Base-by-base conservation (phyloP, 2,329 filamentous ascomycete species). In the Colletotrichum tabaci region DNA sequence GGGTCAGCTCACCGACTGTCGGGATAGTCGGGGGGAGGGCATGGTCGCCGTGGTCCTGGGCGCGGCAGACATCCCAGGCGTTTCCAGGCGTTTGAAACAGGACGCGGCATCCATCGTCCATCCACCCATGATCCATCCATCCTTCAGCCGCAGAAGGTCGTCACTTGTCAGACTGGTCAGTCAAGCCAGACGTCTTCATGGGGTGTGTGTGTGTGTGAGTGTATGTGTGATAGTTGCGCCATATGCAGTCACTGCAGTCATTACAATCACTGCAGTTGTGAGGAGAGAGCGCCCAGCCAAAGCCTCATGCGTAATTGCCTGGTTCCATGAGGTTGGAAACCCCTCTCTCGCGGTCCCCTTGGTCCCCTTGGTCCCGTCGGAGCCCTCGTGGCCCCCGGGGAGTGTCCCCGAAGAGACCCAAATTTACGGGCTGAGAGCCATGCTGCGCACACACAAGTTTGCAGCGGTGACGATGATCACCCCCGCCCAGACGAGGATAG, bases 381-480 rank as follows among this genome's bases (percentile, higher is more conserved):
- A 26, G 26, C 30, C 4, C 12, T 38, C 40, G 26, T 49, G 57
- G 21, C 16, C 18, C 35, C 23, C 42, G 10, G 10, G 16, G 38
- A 35, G 38, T 40, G 47, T 21, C 18, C 46, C n/a, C n/a, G 30
- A 46, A 50, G 26, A 30, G 16, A n/a, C 46, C 26, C 18, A 30
- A 35, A 30, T 18, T 30, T 18, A 6, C n/a, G 18, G 42, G 10
- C 61, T 15, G 35, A 30, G 8, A 53, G 38, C 47, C 38, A 38
- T 42, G 49, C 38, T 30, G 47, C n/a, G 15, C 10, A 10, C 30
- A 38, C 26, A 21, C 52, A 55, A 38, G 30, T 18, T 21, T 67
- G 40, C 61, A 47, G 35, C 47, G 13, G 47, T 64, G 47, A 47
- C 56, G 67, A 66, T 61, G 62, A 66, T 53, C 26, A 26, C 47